A percentile compares a stretch with the other conserved stretches of the same genome.
Conservation (phyloP, 305 asterid genomes). For the Fraxinus ornus region DNA sequence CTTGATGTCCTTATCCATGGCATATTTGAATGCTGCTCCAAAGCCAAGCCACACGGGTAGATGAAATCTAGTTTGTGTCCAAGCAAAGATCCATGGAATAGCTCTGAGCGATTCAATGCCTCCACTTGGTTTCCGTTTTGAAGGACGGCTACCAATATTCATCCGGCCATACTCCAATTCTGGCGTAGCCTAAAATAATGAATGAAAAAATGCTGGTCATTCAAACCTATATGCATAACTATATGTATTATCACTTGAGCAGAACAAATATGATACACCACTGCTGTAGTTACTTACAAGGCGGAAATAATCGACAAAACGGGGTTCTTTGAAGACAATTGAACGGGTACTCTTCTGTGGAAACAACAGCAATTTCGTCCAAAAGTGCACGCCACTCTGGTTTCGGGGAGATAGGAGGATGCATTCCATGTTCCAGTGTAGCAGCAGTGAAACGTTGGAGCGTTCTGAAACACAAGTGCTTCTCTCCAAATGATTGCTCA, state of each 20-base stretch:
- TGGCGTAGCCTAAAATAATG: slow-evolving; percentile 60
- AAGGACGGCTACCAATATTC: slow-evolving; percentile 87
- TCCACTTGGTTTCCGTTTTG: slow-evolving; percentile 77
- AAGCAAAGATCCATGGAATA: slow-evolving; percentile 87
- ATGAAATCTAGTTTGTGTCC: slow-evolving; percentile 88
- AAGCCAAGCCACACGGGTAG: slow-evolving; percentile 89
- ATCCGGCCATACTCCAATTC: slow-evolving; percentile 79
- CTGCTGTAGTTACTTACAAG: slow-evolving; percentile 47
- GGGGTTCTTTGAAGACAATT: slow-evolving; percentile 73
- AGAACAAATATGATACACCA: slow-evolving; percentile 6
- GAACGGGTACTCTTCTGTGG: slow-evolving; percentile 73
- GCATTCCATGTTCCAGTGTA: slow-evolving; percentile 82
- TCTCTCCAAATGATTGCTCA: slow-evolving; percentile 83
- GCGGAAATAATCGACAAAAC: slow-evolving; percentile 82
- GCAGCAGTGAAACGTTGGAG: slow-evolving; percentile 83
- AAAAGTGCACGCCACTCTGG: slow-evolving; percentile 83
- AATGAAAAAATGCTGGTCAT: slow-evolving; percentile 2
- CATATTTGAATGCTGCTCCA: slow-evolving; percentile 66
- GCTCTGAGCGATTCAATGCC: slow-evolving; percentile 84
- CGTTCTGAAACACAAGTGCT: slow-evolving; percentile 73
- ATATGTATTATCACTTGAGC: not conserved
- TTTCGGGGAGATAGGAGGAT: slow-evolving; percentile 69
- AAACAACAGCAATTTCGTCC: slow-evolving; percentile 56
- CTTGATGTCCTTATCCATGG: slow-evolving; percentile 48
- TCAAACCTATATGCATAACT: not conserved